Percentiles rank a stretch among this genome's conserved stretches.
These are phyloP conservation scores for Articulospora tetracladia DNA, from an alignment of 495 filamentous ascomycete species.

Conservation along the genomic window DNA sequence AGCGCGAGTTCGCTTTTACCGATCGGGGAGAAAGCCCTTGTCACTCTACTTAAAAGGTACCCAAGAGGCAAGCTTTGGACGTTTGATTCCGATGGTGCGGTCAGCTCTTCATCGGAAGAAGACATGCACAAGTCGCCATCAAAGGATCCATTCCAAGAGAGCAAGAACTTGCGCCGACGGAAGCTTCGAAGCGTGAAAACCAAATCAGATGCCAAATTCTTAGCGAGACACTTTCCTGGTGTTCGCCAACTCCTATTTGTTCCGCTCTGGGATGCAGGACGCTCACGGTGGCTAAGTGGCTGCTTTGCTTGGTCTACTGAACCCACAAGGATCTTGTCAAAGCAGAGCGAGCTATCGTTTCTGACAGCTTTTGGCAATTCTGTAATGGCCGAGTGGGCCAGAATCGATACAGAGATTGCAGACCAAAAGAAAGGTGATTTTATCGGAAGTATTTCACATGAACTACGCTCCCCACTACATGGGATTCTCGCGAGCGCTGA, in stretches of 20 bases:
- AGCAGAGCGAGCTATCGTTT: slow-evolving; percentile 38
- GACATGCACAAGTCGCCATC: slow-evolving; percentile 2
- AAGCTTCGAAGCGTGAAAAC: slow-evolving; percentile 9
- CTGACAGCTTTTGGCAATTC: slow-evolving; percentile 54
- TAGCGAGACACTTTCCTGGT: slow-evolving; percentile 36
- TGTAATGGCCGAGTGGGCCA: slow-evolving; percentile 56
- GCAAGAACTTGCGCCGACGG: slow-evolving; percentile 4
- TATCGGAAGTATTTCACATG: slow-evolving; percentile 36
- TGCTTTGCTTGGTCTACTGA: slow-evolving; percentile 60
- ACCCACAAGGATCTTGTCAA: slow-evolving; percentile 39
- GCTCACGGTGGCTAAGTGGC: slow-evolving; percentile 64
- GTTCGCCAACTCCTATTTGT: slow-evolving; percentile 53
- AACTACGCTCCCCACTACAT: slow-evolving; percentile 36
- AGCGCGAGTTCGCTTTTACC: slow-evolving; percentile 13
- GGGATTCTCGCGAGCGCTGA: slow-evolving; percentile 36
- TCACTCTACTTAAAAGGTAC: slow-evolving; percentile 50
- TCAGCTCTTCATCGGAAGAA: slow-evolving; percentile 23
- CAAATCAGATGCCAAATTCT: slow-evolving; percentile 21
- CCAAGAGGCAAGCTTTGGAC: slow-evolving; percentile 57
- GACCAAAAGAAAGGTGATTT: slow-evolving; percentile 41
- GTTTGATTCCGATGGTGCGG: slow-evolving; percentile 41
- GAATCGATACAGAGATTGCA: slow-evolving; percentile 41
- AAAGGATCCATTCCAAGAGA: neutral
- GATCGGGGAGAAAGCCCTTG: slow-evolving; percentile 18
- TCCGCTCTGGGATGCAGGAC: slow-evolving; percentile 66